Evolutionary conservation across 306 rosid genomes (phyloP), one percentile per base, ranked within the genome.

Genomic region (Bauhinia variegata): DNA sequence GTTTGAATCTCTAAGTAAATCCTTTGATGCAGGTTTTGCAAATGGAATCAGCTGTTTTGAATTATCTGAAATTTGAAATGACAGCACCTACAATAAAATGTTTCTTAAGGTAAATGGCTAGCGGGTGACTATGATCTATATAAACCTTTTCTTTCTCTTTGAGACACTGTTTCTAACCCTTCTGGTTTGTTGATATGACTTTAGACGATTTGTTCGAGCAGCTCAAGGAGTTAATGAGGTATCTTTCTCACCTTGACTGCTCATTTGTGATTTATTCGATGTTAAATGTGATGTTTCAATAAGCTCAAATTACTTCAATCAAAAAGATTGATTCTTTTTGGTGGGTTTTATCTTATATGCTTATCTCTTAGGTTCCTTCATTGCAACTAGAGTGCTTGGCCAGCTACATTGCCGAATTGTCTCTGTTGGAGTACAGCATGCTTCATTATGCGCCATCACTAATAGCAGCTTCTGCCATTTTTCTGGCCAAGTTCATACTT

Each of bases 171-270:
- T 6, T 37, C 69, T 65, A 16, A 74, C 61, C 51, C 53, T n/a
- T 64, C 44, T 39, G 55, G 11, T 59, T 60, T 54, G n/a, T 16
- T 59, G 49, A 48, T 71, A 38, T 61, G 42, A 66, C 62, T 69
- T 43, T 79, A 91, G 98, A 78, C 79, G 98, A 80, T 93, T 93
- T 31, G 86, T 89, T 54, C 96, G 98, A 23, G 98, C 93, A 16
- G 93, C 98, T 76, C 95, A 88, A 80, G 96, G 89, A 47, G 68
- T 76, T 18, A 84, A 79, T 12, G 98, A 89, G 96, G 89, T 87
- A 84, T 41, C 10, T 36, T 55, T 5, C 48, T 58, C 3, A 38
- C 7, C 18, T 39, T 41, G 1, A 7, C 8, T 41, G 39, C 68
- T 8, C 68, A 31, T 46, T 5, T 13, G 32, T 16, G 65, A 37